phyloP scores from a whole-genome alignment of 352 stramenopile genomes.

The Phytophthora quininea region DNA sequence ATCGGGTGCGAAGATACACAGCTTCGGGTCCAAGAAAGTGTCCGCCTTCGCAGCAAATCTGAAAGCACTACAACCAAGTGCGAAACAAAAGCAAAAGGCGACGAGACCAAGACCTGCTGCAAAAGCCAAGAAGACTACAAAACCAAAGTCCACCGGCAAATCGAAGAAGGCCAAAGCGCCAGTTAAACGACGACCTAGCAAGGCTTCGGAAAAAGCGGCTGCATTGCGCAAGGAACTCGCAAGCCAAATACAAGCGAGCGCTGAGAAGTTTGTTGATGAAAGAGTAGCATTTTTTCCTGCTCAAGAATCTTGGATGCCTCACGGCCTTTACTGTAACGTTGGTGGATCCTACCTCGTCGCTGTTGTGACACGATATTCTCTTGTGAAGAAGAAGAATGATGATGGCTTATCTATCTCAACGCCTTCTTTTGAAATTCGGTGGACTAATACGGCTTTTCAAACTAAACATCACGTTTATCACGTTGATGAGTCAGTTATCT shows the following conservation, averaged over 20 bases:
- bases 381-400: background rate
- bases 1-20: background rate
- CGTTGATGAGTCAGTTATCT: background rate
- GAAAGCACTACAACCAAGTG: background rate
- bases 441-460: constrained; percentile 1
- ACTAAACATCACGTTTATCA: constrained; percentile 4
- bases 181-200: background rate
- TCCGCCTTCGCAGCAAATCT: background rate
- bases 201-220: background rate
- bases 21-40: background rate
- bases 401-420: background rate
- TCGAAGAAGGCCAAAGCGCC: background rate
- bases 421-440: background rate
- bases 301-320: background rate
- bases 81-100: background rate
- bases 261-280: background rate
- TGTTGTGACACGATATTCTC: background rate
- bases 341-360: background rate
- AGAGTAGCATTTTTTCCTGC: background rate
- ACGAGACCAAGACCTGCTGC: background rate
- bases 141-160: background rate
- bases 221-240: background rate
- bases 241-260: background rate
- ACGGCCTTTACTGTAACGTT: background rate
- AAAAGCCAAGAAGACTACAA: background rate